These are phyloP conservation scores for Ceriops tagal DNA, from an alignment of 345 rosid genomes.

Conservation along the genomic window DNA sequence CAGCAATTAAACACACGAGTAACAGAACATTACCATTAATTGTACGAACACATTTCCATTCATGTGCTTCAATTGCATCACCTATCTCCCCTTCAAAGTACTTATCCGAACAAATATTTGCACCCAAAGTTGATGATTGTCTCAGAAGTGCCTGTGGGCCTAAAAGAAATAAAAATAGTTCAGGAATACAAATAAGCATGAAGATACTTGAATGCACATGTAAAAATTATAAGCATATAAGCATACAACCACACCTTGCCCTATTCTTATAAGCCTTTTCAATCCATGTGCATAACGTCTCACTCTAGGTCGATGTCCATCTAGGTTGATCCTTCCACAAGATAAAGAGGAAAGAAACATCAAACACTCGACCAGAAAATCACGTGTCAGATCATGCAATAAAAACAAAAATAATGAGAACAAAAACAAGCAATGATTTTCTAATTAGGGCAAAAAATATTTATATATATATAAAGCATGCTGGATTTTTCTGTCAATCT, in stretches of 20 bases:
- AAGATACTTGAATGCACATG: background rate
- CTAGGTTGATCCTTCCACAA: conserved; percentile 63
- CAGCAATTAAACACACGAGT: no score
- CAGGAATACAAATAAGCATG: background rate
- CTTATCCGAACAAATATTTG: conserved; percentile 36
- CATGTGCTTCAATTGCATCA: conserved; percentile 82
- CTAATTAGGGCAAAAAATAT: conserved; percentile 1
- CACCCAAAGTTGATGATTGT: conserved; percentile 58
- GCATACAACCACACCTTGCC: conserved; percentile 64
- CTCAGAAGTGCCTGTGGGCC: conserved; percentile 84
- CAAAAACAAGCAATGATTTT: background rate
- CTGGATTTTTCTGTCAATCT: background rate
- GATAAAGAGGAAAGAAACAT: conserved; percentile 18
- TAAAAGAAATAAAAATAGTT: conserved; percentile 29
- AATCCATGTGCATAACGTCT: conserved; percentile 82
- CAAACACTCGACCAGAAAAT: conserved; percentile 2
- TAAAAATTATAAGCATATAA: background rate
- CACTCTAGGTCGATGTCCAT: conserved; percentile 85
- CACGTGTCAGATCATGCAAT: background rate
- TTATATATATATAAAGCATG: background rate
- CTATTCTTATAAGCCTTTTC: conserved; percentile 76
- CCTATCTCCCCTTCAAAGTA: conserved; percentile 63
- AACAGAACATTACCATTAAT: conserved; percentile 52
- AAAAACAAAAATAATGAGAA: background rate
- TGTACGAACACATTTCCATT: conserved; percentile 91